These are phyloP conservation scores for Neurospora sublineolata DNA, from an alignment of 495 filamentous ascomycete species.

Conservation along the genomic window DNA sequence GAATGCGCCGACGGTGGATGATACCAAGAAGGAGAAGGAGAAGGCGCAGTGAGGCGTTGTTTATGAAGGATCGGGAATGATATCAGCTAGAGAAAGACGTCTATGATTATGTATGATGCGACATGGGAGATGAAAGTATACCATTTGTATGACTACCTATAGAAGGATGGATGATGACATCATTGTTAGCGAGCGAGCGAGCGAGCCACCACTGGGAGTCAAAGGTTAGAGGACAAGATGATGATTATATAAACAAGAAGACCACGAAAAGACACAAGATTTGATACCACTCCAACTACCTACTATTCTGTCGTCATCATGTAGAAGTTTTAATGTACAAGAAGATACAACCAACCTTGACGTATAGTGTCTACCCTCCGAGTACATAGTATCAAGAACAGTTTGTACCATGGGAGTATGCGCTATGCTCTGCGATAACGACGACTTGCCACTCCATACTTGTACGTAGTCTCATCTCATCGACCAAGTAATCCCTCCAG, in stretches of 20 bases:
- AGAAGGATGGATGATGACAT: neutral
- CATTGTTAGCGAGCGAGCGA: neutral
- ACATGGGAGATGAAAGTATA: neutral
- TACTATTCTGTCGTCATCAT: neutral
- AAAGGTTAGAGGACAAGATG: neutral
- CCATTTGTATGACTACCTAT: neutral
- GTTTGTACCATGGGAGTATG: neutral
- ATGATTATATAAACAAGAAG: neutral
- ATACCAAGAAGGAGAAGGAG: constrained; percentile 15
- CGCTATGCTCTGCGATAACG: neutral
- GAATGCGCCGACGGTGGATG: constrained; percentile 3
- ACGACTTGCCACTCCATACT: neutral
- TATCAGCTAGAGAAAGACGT: neutral
- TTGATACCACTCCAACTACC: neutral
- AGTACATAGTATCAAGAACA: neutral
- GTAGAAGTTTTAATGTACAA: neutral
- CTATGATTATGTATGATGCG: constrained; percentile 5
- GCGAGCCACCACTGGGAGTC: neutral
- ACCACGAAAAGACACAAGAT: neutral
- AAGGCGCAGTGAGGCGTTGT: constrained; percentile 8
- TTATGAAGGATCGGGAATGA: neutral
- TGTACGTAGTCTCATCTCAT: neutral
- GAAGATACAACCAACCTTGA: neutral
- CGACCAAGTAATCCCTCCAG: too few relatives aligned
- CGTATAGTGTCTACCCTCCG: neutral